Percentiles rank a stretch among this genome's conserved stretches.
These are phyloP conservation scores for Alnus rubra DNA, from an alignment of 306 rosid species.

Conservation along the genomic window DNA sequence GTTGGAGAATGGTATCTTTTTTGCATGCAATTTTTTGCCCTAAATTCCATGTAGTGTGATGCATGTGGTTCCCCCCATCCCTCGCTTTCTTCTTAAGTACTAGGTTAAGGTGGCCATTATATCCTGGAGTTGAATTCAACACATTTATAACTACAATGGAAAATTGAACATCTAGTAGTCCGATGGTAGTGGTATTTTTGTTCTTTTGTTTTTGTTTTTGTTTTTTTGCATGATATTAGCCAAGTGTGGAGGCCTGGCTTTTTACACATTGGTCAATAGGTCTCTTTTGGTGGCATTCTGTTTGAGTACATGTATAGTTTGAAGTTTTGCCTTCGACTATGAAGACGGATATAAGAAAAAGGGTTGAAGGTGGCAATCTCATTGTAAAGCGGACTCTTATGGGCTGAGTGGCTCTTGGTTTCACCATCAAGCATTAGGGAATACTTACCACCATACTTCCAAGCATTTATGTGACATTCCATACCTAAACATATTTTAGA, in stretches of 20 bases:
- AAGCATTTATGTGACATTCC: background rate
- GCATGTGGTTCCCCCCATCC: background rate
- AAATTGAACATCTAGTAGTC: background rate
- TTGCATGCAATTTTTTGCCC: background rate
- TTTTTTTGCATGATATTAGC: background rate
- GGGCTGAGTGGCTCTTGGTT: background rate
- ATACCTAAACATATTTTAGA: no score
- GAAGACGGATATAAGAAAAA: no score
- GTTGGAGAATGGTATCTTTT: background rate
- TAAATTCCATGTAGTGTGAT: background rate
- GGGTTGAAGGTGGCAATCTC: no score
- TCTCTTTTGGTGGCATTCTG: background rate
- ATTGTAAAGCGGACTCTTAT: background rate
- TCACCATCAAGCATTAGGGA: background rate
- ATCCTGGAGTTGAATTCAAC: background rate
- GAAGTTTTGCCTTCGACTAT: no score
- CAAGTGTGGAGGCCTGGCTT: background rate
- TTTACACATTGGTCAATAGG: background rate
- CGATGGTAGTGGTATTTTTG: no score
- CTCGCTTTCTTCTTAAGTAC: no score
- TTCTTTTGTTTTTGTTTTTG: background rate
- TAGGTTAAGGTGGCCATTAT: no score
- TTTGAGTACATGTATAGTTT: no score
- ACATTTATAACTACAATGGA: background rate
- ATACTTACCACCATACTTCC: background rate